Evolutionary conservation across 2,329 filamentous ascomycete genomes (phyloP), one percentile per base, ranked within the genome.

Genomic region (Cytospora leucostoma): DNA sequence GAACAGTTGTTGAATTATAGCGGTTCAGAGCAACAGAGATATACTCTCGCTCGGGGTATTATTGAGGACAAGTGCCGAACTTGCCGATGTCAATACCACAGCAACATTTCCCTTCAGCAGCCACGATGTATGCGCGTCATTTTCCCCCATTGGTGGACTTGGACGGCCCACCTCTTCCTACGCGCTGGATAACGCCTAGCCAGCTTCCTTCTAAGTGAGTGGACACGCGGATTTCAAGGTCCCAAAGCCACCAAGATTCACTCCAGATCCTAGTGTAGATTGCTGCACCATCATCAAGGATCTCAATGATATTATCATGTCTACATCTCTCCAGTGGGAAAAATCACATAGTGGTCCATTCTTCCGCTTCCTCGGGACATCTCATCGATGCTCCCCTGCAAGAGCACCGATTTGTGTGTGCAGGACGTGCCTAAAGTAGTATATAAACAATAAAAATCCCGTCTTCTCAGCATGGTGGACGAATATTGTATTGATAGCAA

Each of bases 131-230:
- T 13, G 38, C 33, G 52, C 50, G 50, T 50, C 50, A 56, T n/a
- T 38, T 37, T 11, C 19, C n/a, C 55, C 59, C 32, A 65, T 65
- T 65, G 63, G 63, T 63, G 63, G 63, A 65, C 52, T 62, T 50
- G 8, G 21, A 50, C n/a, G 33, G 35, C 33, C 19, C 33, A 34
- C n/a, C 7, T 47, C 27, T 37, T 57, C 34, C 51, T 32, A 51
- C 49, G 27, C 32, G 37, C 37, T 37, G 38, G 7, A n/a, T 21
- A 7, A 47, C 19, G 49, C 34, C 17, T 21, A n/a, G 11, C 37
- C 47, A 19, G 27, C 38, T 55, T n/a, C 21, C 44, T 38, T 59
- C 19, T 27, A 27, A 27, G 27, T 27, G 27, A 27, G 2, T 62
- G 50, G 44, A 44, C 2, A 59, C 51, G 44, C 47, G 38, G 55